Percentiles rank a stretch among this genome's conserved stretches.
These are phyloP conservation scores for Colletotrichum phormii DNA, from an alignment of 2,329 filamentous ascomycete genomes.

Conservation along the genomic window DNA sequence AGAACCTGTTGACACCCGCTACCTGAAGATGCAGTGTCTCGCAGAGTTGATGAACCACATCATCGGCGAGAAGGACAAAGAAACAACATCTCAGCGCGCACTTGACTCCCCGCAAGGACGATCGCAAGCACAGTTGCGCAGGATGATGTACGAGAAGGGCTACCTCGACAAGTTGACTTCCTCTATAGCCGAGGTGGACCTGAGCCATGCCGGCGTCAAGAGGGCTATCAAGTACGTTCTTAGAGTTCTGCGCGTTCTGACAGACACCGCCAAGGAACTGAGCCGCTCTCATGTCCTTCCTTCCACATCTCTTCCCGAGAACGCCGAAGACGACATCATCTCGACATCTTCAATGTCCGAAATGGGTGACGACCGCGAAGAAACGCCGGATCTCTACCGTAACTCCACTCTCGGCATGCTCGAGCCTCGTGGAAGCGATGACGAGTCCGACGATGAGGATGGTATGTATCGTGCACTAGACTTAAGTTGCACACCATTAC, in stretches of 20 bases:
- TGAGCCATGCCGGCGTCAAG: constrained; percentile 94
- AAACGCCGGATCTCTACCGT: constrained; percentile 96
- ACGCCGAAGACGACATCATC: constrained; percentile 86
- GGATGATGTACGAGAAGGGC: constrained; percentile 98
- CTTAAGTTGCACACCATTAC: constrained; percentile 27
- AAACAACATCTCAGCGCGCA: constrained; percentile 51
- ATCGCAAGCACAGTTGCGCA: constrained; percentile 86
- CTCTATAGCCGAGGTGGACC: constrained; percentile 93
- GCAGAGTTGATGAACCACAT: constrained; percentile 94
- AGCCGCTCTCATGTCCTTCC: constrained; percentile 85
- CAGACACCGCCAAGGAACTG: constrained; percentile 85
- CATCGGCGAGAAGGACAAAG: constrained; percentile 82
- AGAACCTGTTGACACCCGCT: constrained; percentile 86
- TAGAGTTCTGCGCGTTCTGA: constrained; percentile 87
- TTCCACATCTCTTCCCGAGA: constrained; percentile 71
- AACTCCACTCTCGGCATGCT: constrained; percentile 97
- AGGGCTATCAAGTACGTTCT: constrained; percentile 97
- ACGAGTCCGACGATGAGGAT: constrained; percentile 82
- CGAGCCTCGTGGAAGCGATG: constrained; percentile 83
- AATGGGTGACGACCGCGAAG: constrained; percentile 85
- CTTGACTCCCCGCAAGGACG: constrained; percentile 51
- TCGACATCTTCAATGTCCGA: constrained; percentile 92
- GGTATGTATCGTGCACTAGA: constrained; percentile 50
- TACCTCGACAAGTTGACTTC: constrained; percentile 89
- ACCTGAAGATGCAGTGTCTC: constrained; percentile 86